A percentile compares a stretch with the other conserved stretches of the same genome.
These are phyloP conservation scores for Ceratocystis papillata DNA, from an alignment of 2,329 filamentous ascomycete genomes.

Conservation along the genomic window DNA sequence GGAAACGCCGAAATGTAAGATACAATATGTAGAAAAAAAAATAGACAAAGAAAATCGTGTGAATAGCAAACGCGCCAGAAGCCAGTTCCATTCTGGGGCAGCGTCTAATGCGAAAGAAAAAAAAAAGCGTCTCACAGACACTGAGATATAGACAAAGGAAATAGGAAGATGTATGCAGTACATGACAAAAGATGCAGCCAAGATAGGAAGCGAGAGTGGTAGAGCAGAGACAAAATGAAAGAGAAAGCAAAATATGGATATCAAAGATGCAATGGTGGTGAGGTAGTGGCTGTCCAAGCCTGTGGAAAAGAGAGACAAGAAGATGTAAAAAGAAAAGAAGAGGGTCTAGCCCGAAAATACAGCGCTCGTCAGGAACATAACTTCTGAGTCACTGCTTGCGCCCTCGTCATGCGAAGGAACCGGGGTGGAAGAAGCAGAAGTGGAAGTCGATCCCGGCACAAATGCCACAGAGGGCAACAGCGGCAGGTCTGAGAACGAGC, in stretches of 20 bases:
- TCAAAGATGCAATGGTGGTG: slow-evolving; percentile 11
- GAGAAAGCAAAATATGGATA: slow-evolving; percentile 10
- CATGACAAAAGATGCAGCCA: background rate
- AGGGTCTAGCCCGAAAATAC: slow-evolving; percentile 37
- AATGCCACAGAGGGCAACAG: slow-evolving; percentile 10
- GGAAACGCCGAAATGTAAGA: no score
- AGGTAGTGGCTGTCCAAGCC: slow-evolving; percentile 10
- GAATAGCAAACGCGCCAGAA: no score
- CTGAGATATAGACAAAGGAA: slow-evolving; percentile 17
- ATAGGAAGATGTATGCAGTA: slow-evolving; percentile 2
- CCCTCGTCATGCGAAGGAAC: slow-evolving; percentile 27
- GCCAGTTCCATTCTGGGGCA: no score
- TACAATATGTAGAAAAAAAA: no score
- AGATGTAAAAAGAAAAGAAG: slow-evolving; percentile 15
- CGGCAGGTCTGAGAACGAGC: slow-evolving; percentile 10
- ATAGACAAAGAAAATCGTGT: background rate
- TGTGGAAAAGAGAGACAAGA: slow-evolving; percentile 2
- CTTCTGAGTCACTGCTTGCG: slow-evolving; percentile 28
- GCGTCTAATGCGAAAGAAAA: no score
- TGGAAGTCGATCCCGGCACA: slow-evolving; percentile 15
- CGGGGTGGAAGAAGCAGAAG: slow-evolving; percentile 16
- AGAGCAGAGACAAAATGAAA: slow-evolving; percentile 3
- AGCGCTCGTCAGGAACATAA: slow-evolving; percentile 40
- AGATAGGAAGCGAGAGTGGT: background rate
- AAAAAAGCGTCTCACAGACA: no score